phyloP scores from a whole-genome alignment of 2,329 filamentous ascomycete genomes.

The Clonostachys rosea region DNA sequence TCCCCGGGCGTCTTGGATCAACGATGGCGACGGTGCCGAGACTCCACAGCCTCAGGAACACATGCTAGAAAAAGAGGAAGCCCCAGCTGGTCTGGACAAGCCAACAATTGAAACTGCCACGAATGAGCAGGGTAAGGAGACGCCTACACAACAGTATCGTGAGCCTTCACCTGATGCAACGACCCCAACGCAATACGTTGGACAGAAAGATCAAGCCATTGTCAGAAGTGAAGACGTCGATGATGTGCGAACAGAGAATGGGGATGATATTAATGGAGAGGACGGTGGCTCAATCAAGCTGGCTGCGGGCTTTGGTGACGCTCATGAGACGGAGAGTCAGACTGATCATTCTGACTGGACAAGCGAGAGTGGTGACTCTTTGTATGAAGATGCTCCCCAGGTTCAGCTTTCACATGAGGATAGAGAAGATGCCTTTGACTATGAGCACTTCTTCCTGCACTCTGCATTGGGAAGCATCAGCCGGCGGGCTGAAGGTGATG shows the following conservation, averaged over 20 bases:
- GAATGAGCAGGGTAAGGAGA: background rate
- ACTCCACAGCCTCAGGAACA: background rate
- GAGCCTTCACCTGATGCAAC: background rate
- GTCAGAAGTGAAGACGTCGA: background rate
- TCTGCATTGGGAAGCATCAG: conserved; percentile 81
- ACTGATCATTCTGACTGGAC: conserved; percentile 25
- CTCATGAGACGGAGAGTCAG: conserved; percentile 9
- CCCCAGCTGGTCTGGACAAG: background rate
- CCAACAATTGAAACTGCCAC: background rate
- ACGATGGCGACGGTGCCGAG: background rate
- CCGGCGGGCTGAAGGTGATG: conserved; percentile 16
- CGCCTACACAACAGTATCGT: no score
- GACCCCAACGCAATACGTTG: background rate
- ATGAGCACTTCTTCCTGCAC: conserved; percentile 92
- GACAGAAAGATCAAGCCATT: background rate
- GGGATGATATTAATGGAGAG: conserved; percentile 4
- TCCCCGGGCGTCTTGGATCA: conserved; percentile 3
- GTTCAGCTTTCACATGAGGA: conserved; percentile 79
- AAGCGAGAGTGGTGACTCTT: conserved; percentile 60
- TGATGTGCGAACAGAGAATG: conserved; percentile 32
- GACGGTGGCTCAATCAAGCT: background rate
- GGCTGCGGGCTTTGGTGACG: conserved; percentile 1
- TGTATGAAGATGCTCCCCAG: conserved; percentile 57
- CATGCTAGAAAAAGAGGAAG: background rate
- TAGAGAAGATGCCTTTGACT: conserved; percentile 91